Conservation (phyloP, 805 yeast species). For the Wickerhamomyces bovis region DNA sequence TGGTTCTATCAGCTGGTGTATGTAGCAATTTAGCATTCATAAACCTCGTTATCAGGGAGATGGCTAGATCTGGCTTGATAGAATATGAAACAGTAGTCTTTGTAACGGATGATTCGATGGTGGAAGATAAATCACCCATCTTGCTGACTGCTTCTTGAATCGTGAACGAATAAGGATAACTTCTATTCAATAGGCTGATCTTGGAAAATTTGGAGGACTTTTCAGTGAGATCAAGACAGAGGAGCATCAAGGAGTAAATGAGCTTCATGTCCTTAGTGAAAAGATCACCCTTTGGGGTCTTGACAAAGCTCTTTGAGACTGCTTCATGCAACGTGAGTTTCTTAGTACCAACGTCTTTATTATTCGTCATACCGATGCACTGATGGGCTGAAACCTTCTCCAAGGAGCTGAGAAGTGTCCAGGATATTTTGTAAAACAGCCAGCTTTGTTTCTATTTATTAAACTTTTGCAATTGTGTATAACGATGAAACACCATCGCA, state of each 20-base stretch:
- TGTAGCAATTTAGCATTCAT: slow-evolving; percentile 63
- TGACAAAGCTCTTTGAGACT: slow-evolving; percentile 37
- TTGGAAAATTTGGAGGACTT: slow-evolving; percentile 21
- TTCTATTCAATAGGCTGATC: slow-evolving; percentile 26
- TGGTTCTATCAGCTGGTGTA: slow-evolving; percentile 69
- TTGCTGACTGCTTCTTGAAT: slow-evolving; percentile 42
- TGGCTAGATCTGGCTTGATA: slow-evolving; percentile 45
- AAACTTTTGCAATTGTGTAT: background rate
- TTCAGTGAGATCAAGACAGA: slow-evolving; percentile 35
- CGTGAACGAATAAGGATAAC: slow-evolving; percentile 48
- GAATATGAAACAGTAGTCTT: slow-evolving; percentile 49
- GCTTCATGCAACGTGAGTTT: slow-evolving; percentile 34
- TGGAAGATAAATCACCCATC: slow-evolving; percentile 45
- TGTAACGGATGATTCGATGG: slow-evolving; percentile 43
- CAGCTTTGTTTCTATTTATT: background rate
- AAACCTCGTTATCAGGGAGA: slow-evolving; percentile 41
- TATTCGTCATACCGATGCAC: background rate
- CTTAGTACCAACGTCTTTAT: background rate
- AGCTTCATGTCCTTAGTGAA: slow-evolving; percentile 53
- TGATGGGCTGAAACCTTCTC: too few species aligned
- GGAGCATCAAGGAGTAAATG: slow-evolving; percentile 48
- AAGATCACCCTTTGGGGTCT: slow-evolving; percentile 48
- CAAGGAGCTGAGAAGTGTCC: too few species aligned
- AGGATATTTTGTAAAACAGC: background rate
- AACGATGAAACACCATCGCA: background rate